Percentiles rank a stretch among this genome's conserved stretches.
phyloP scores from a whole-genome alignment of 495 filamentous ascomycete genomes.

The Talaromyces liani region DNA sequence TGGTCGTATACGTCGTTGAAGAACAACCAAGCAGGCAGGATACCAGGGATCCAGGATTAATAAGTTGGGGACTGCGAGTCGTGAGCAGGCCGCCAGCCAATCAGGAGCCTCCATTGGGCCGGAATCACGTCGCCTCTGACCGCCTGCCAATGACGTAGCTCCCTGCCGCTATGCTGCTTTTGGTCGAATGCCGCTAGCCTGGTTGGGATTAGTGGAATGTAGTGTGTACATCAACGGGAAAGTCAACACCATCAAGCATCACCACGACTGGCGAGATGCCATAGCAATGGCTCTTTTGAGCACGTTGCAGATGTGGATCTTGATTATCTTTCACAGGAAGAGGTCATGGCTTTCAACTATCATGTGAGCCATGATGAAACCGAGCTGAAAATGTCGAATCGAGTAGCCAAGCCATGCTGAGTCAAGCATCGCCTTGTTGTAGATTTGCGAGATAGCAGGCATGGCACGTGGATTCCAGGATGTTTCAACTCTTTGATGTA shows the following conservation, averaged over 20 bases:
- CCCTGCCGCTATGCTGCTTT: background rate
- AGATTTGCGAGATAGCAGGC: background rate
- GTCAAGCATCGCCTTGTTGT: background rate
- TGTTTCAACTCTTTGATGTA: background rate
- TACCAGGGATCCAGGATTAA: background rate
- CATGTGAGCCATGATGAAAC: background rate
- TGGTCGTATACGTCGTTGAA: background rate
- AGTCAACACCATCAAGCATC: background rate
- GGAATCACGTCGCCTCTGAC: background rate
- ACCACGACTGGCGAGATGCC: background rate
- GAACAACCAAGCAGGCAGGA: background rate
- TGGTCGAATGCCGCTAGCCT: background rate
- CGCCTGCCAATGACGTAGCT: slow-evolving; percentile 6
- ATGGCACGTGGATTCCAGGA: background rate
- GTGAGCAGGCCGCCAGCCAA: background rate
- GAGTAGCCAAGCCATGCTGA: background rate
- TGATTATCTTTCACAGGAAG: background rate
- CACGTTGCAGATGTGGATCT: background rate
- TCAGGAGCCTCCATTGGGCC: background rate
- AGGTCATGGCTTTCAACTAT: background rate
- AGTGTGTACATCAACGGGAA: background rate
- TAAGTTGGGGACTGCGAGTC: background rate
- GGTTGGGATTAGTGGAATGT: background rate
- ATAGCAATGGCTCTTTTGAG: background rate
- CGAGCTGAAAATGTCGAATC: background rate